phyloP scores from a whole-genome alignment of 495 filamentous ascomycete genomes.

The Hypoxylon rickii region DNA sequence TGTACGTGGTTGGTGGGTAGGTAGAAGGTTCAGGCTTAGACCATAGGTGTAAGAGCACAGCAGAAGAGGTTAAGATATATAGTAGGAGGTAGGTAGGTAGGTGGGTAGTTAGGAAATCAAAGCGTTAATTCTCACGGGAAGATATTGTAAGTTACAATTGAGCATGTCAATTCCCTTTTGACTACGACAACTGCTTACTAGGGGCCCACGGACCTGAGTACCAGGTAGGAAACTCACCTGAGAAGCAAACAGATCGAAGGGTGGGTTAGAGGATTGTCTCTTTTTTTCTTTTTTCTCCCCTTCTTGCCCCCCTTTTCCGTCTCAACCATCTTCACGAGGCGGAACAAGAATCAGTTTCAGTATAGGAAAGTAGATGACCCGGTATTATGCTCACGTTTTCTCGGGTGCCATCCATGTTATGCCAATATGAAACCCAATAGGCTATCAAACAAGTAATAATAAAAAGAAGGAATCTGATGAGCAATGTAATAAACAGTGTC shows the following conservation, averaged over 20 bases:
- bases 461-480: constrained; percentile 14
- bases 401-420: constrained; percentile 16
- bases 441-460: constrained; percentile 9
- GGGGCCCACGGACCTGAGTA: constrained; percentile 18
- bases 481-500: constrained; percentile 13
- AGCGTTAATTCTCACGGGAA: too few species aligned
- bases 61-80: background rate
- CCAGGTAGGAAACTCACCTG: constrained; percentile 18
- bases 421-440: constrained; percentile 11
- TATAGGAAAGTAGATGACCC: constrained; percentile 11
- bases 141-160: constrained; percentile 30
- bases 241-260: constrained; percentile 13
- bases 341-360: constrained; percentile 3
- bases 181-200: constrained; percentile 32
- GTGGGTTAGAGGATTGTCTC: constrained; percentile 28
- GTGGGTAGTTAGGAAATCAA: background rate
- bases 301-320: too few species aligned
- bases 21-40: constrained; percentile 17
- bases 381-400: constrained; percentile 12
- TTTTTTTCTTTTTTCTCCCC: constrained; percentile 11
- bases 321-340: constrained; percentile 8
- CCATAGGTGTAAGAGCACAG: too few species aligned
- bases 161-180: constrained; percentile 22
- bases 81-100: constrained; percentile 7
- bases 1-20: constrained; percentile 33